Evolutionary conservation across 306 rosid species (phyloP), one percentile per base, ranked within the genome.

Genomic region (Elaeagnus macrophylla): DNA sequence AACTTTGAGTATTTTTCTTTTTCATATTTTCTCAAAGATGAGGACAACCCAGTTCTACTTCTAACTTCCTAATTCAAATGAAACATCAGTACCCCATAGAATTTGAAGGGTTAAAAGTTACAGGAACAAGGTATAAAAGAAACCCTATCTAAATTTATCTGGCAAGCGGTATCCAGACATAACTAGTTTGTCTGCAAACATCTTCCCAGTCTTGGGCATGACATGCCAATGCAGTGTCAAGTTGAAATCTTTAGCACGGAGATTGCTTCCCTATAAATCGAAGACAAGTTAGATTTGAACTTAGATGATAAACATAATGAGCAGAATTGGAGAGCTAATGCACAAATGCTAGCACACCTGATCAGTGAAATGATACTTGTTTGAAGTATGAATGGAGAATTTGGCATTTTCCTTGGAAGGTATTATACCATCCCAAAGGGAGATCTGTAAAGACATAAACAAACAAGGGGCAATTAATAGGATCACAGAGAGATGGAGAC

Each of bases 131-230:
- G 53, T 64, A 75, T 57, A 70, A 55, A 61, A 38, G 44, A 48
- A 43, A 18, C 39, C 42, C 67, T 87, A 84, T 91, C 95, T 84
- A 61, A 78, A 91, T 63, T 80, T 83, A 41, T 48, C 62, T 0
- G 96, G 96, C 80, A 91, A 75, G 59, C 75, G 73, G 61, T 84
- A 91, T 50, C 95, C 94, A 5, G 93, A 72, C 76, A 86, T 72
- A 56, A 79, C 89, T 45, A 84, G 65, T 75, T 84, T 87, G 79
- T 82, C 75, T 1, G 76, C 94, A 48, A 61, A 75, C 96, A 87
- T 91, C 72, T 87, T 91, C 43, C 99, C 99, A 17, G 95, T 84
- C 83, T 87, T 87, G 51, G 99, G 99, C 99, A 91, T 91, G 38
- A 87, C 87, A 56, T 91, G 99, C 99, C 99, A 91, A 75, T 91